Conservation (phyloP, 495 filamentous ascomycete genomes). For the Xylaria curta region DNA sequence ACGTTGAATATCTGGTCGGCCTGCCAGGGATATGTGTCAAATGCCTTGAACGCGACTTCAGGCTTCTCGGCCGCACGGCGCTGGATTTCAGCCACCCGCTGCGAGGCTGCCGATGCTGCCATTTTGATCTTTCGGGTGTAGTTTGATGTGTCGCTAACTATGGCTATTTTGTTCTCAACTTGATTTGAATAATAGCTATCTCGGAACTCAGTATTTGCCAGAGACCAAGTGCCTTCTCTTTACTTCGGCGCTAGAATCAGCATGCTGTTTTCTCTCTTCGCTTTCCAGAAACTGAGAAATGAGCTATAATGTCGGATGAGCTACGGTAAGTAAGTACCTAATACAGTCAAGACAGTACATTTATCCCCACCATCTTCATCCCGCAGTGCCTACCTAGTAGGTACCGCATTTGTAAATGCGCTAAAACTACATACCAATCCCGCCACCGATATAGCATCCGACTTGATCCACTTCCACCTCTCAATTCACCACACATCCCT, state of each 20-base stretch:
- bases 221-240: neutral
- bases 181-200: neutral
- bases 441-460: neutral
- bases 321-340: neutral
- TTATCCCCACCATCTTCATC: neutral
- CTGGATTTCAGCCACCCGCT: slow-evolving; percentile 32
- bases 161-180: neutral
- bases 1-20: slow-evolving; percentile 44
- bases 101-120: slow-evolving; percentile 29
- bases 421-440: neutral
- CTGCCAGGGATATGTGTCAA: slow-evolving; percentile 42
- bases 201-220: neutral
- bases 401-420: neutral
- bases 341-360: neutral
- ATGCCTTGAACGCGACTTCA: slow-evolving; percentile 36
- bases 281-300: neutral
- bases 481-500: slow-evolving; percentile 19
- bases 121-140: slow-evolving; percentile 24
- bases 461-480: slow-evolving; percentile 1
- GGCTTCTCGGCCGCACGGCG: slow-evolving; percentile 37
- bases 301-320: neutral
- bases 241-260: neutral
- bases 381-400: neutral
- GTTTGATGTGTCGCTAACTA: neutral
- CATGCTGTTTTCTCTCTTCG: neutral